Evolutionary conservation across 2,329 filamentous ascomycete species (phyloP).

Genomic region (Xylaria sp.): DNA sequence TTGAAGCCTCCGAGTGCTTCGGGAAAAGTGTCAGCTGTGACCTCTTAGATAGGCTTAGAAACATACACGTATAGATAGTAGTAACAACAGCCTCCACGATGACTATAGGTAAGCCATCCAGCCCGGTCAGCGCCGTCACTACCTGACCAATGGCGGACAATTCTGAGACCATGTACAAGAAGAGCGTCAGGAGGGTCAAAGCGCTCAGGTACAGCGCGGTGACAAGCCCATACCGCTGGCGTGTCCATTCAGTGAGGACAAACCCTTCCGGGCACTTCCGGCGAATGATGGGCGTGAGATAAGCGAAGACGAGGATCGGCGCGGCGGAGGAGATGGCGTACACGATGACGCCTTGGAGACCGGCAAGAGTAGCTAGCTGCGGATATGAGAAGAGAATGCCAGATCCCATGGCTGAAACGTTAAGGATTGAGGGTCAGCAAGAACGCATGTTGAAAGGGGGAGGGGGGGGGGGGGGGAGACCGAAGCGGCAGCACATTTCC

Average conservation of each 20-base stretch:
- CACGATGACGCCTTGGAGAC: constrained; percentile 80
- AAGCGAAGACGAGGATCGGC: constrained; percentile 79
- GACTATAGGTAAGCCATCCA: constrained; percentile 78
- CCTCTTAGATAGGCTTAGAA: neutral
- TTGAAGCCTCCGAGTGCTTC: constrained; percentile 83
- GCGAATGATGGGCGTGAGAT: constrained; percentile 79
- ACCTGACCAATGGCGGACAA: constrained; percentile 85
- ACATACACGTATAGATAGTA: constrained; percentile 82
- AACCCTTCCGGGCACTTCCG: constrained; percentile 85
- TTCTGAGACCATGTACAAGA: constrained; percentile 88
- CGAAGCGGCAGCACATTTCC: constrained; percentile 94
- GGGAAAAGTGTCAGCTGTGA: constrained; percentile 29
- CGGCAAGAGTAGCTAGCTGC: constrained; percentile 80
- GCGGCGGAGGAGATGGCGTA: constrained; percentile 79
- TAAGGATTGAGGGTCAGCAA: constrained; percentile 56
- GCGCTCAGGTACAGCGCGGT: constrained; percentile 79
- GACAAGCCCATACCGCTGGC: constrained; percentile 77
- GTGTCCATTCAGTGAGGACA: constrained; percentile 85
- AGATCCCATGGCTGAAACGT: constrained; percentile 78
- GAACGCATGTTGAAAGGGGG: constrained; percentile 34
- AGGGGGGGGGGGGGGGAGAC: constrained; percentile 50
- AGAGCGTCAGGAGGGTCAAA: constrained; percentile 82
- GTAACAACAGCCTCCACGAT: constrained; percentile 82
- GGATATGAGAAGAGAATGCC: constrained; percentile 87
- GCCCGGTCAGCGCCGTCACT: constrained; percentile 75